These are phyloP conservation scores for Austroboletus olivaceoglutinosus DNA, from an alignment of 1,284 basidiomycete genomes.

Conservation along the genomic window DNA sequence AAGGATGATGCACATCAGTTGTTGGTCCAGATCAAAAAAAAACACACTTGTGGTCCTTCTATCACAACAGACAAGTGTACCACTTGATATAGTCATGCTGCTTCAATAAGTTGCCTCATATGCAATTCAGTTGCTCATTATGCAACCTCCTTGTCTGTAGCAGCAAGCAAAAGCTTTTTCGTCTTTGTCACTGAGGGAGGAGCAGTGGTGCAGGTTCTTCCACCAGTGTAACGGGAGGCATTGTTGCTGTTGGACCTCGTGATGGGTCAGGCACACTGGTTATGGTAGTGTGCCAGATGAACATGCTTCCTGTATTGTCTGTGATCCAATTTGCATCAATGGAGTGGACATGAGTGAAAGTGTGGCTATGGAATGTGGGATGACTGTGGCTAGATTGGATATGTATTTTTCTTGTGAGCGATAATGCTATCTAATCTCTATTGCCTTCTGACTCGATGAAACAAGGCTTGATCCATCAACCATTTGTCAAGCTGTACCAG, in stretches of 20 bases:
- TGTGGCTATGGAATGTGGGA: no score
- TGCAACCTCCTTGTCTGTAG: constrained; percentile 92
- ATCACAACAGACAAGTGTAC: constrained; percentile 83
- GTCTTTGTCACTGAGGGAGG: constrained; percentile 72
- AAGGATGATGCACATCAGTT: neutral
- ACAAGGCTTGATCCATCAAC: no score
- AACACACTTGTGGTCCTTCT: constrained; percentile 89
- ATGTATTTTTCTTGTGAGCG: no score
- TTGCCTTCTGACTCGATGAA: no score
- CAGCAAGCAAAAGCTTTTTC: constrained; percentile 89
- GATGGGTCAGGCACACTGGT: constrained; percentile 14
- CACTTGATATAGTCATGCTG: constrained; percentile 98
- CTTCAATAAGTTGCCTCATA: constrained; percentile 95
- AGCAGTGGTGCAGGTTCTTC: constrained; percentile 39
- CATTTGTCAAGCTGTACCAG: no score
- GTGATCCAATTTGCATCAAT: constrained; percentile 25
- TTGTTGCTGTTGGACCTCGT: neutral
- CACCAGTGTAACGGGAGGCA: constrained; percentile 10
- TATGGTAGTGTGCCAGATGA: constrained; percentile 15
- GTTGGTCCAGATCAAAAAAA: neutral
- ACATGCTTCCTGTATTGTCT: constrained; percentile 9
- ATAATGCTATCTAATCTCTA: no score
- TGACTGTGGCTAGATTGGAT: no score
- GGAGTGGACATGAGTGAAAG: constrained; percentile 51
- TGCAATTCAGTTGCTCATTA: constrained; percentile 86